Evolutionary conservation across 208 protist genomes (phyloP).

Genomic region (Porcisia hertigi): DNA sequence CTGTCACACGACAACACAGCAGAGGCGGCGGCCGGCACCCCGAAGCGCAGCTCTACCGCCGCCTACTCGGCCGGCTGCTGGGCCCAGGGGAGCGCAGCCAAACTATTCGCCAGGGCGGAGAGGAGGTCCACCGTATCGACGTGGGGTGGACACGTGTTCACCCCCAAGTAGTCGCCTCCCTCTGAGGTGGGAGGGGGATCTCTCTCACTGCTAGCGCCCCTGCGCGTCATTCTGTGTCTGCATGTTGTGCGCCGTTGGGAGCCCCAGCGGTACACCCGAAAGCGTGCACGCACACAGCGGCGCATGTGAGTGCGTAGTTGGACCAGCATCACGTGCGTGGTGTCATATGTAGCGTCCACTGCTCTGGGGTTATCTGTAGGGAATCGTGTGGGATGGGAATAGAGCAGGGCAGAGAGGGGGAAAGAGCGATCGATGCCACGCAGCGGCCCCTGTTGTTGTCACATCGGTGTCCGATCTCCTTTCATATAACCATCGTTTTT

Average conservation of each 20-base stretch:
- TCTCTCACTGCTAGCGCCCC: background rate
- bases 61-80: slow-evolving; percentile 35
- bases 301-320: background rate
- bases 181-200: background rate
- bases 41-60: slow-evolving; percentile 16
- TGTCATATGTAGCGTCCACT: background rate
- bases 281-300: background rate
- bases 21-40: slow-evolving; percentile 1
- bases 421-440: background rate
- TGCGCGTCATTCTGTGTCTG: background rate
- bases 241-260: background rate
- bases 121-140: slow-evolving; percentile 16
- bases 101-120: slow-evolving; percentile 38
- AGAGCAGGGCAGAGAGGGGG: too few species aligned
- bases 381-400: background rate
- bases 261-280: background rate
- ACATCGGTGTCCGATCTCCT: background rate
- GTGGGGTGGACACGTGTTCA: slow-evolving; percentile 61
- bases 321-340: background rate
- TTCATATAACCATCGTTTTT: background rate
- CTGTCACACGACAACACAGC: background rate
- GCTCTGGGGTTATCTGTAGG: background rate
- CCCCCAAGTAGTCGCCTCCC: slow-evolving; percentile 17
- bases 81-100: slow-evolving; percentile 38
- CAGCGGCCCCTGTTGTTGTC: background rate